Conservation (phyloP, 2,329 filamentous ascomycete genomes). For the Coleophoma eucalyptorum region DNA sequence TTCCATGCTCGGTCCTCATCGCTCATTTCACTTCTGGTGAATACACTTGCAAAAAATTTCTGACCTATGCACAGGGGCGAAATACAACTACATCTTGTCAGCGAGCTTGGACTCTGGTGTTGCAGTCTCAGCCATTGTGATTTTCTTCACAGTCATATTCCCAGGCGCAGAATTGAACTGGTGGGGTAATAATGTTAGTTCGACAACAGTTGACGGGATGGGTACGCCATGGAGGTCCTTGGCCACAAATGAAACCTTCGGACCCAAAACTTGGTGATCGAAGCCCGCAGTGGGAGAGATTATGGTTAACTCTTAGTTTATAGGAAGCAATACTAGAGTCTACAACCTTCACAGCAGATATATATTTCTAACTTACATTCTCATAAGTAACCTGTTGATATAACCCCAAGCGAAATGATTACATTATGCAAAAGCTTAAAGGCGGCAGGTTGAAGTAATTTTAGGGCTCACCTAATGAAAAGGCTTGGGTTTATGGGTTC, state of each 20-base stretch:
- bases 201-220: background rate
- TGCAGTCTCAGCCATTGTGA: constrained; percentile 61
- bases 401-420: no score
- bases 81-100: constrained; percentile 52
- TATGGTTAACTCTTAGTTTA: no score
- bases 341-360: no score
- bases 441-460: no score
- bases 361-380: no score
- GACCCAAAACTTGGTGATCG: background rate
- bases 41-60: background rate
- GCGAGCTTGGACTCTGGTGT: constrained; percentile 67
- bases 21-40: no score
- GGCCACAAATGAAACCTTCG: background rate
- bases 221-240: background rate
- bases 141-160: constrained; percentile 68
- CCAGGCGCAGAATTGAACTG: constrained; percentile 51
- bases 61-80: background rate
- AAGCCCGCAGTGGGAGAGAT: no score
- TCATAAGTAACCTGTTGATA: no score
- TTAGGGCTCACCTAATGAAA: no score
- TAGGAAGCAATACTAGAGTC: no score
- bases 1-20: background rate
- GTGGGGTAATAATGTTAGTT: constrained; percentile 48
- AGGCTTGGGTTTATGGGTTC: no score
- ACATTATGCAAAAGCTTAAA: no score